Base-by-base conservation (phyloP, 495 filamentous ascomycete genomes). In the Aspergillus avenaceus region DNA sequence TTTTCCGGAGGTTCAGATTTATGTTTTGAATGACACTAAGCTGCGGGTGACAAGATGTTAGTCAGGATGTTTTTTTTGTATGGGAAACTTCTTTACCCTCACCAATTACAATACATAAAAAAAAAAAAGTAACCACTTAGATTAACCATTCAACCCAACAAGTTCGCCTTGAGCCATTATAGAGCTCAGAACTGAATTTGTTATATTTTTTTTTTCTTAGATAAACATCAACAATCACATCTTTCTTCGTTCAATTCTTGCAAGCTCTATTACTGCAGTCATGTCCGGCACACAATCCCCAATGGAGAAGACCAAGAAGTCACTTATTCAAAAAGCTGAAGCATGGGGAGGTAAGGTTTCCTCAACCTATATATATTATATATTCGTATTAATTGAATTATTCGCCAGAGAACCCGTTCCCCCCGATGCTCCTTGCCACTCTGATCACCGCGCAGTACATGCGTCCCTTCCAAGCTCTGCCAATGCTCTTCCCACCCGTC, bases 401-500 rank as follows among this genome's bases (percentile, higher is more conserved):
- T 45, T 52, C 55, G 11, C 34, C 41, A 96, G 91, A 87, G 72
- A 86, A 86, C 52, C 78, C 91, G 26, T 72, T 96, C 24, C 86
- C 91, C 12, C 83, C 91, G 6, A 86, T 84, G 25, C 71, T 86
- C 14, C 84, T 92, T 37, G 88, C 89, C 34, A 85, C 88, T 9
- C 80, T 96, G 41, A 83, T 95, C 52, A 79, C 84, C 5, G 82
- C 88, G 18, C 86, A 91, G 53, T 83, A 91, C 69, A 69, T 77
- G 47, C 87, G 86, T 6, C 91, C 91, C 6, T 79, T 86, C 62
- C 86, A 87, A 59, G 55, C 75, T 11, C 72, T 93, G 1, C 88
- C 90, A 2, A 82, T 95, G 75, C 71, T 89, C 56, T 89, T 96
- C 72, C 78, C 90, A 27, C 87, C 90, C 0, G 72, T 91, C 48